Evolutionary conservation across 192 early-diverging fungal genomes (phyloP).

Genomic region (Funneliformis mosseae): DNA sequence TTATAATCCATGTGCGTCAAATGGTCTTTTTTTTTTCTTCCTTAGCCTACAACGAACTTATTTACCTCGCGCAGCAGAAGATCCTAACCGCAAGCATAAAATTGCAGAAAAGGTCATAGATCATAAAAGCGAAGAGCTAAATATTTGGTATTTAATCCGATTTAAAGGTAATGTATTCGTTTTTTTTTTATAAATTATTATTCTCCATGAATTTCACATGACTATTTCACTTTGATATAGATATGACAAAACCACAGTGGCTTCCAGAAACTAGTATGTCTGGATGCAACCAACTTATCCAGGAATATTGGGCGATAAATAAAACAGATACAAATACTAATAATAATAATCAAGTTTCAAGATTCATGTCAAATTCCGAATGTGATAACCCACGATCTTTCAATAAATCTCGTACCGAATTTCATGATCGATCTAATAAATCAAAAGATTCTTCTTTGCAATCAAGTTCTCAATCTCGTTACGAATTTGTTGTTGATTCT

Average conservation of each 20-base stretch:
- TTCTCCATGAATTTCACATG: background rate
- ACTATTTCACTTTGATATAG: background rate
- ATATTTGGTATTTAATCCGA: background rate
- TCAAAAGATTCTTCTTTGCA: too few species aligned
- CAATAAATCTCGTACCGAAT: too few species aligned
- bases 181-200: background rate
- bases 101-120: background rate
- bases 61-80: background rate
- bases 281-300: background rate
- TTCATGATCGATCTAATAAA: too few species aligned
- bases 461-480: too few species aligned
- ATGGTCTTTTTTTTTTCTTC: background rate
- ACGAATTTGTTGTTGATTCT: background rate
- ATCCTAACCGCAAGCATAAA: background rate
- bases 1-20: background rate
- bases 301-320: background rate
- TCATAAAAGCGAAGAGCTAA: background rate
- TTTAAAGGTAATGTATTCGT: background rate
- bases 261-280: background rate
- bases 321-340: background rate
- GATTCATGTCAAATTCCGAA: background rate
- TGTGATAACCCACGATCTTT: too few species aligned
- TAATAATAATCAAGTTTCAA: background rate
- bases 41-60: background rate
- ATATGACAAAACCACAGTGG: background rate